Evolutionary conservation across 2,329 filamentous ascomycete genomes (phyloP).

Genomic region (Lachnellula arida): DNA sequence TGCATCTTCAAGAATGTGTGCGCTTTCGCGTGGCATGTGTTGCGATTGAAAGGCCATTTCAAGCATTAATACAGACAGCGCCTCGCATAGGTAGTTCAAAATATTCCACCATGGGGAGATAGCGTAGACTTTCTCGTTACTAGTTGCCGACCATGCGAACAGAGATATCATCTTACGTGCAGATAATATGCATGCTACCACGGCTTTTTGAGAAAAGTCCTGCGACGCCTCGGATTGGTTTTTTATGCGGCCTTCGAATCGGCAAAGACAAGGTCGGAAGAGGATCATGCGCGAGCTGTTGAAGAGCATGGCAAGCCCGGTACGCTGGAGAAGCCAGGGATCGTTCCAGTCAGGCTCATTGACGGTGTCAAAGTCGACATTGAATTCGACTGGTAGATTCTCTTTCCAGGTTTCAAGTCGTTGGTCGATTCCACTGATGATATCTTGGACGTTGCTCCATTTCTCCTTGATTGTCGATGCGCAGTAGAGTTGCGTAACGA

Average conservation of each 20-base stretch:
- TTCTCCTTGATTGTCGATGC: conserved; percentile 21
- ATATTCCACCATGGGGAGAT: conserved; percentile 24
- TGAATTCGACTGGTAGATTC: conserved; percentile 15
- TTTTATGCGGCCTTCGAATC: conserved; percentile 18
- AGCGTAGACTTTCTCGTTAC: conserved; percentile 14
- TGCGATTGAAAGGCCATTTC: conserved; percentile 24
- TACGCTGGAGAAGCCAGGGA: conserved; percentile 9
- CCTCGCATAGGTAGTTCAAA: conserved; percentile 26
- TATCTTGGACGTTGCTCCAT: conserved; percentile 23
- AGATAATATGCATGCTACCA: conserved; percentile 18
- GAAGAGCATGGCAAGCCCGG: conserved; percentile 22
- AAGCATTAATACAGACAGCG: conserved; percentile 23
- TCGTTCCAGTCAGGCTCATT: conserved; percentile 12
- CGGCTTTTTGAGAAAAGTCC: conserved; percentile 21
- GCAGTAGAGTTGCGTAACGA: conserved; percentile 24
- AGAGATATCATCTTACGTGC: conserved; percentile 21
- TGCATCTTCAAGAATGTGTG: conserved; percentile 21
- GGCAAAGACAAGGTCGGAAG: conserved; percentile 26
- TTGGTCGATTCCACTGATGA: conserved; percentile 18
- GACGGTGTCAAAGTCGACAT: conserved; percentile 17
- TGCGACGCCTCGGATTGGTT: conserved; percentile 12
- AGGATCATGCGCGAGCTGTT: conserved; percentile 24
- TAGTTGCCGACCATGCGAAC: conserved; percentile 7
- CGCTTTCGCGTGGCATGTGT: conserved; percentile 20
- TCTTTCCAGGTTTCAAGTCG: conserved; percentile 18